Evolutionary conservation across 306 rosid species (phyloP).

Genomic region (Sicyos edulis): DNA sequence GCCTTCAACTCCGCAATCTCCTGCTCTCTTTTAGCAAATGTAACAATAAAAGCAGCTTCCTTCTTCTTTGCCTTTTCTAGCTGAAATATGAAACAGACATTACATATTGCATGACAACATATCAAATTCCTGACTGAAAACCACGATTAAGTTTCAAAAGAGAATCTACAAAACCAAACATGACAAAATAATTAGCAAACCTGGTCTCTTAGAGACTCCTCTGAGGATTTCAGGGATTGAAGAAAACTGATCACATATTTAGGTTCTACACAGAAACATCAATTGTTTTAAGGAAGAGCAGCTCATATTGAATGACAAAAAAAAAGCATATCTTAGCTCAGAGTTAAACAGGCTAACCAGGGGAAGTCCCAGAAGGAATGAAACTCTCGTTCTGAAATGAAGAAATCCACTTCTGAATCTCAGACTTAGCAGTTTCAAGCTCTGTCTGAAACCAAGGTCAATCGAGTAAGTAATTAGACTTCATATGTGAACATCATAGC

Average conservation of each 20-base stretch:
- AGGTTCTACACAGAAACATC: conserved; percentile 42
- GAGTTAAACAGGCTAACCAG: conserved; percentile 47
- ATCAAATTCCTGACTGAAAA: conserved; percentile 17
- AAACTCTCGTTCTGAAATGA: conserved; percentile 65
- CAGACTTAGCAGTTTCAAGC: conserved; percentile 66
- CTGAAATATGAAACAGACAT: conserved; percentile 34
- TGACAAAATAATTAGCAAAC: conserved; percentile 30
- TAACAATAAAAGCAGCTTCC: conserved; percentile 92
- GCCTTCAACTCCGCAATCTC: conserved; percentile 93
- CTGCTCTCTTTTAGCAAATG: conserved; percentile 91
- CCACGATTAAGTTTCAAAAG: background rate
- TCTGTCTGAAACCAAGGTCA: conserved; percentile 44
- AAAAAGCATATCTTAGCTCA: background rate
- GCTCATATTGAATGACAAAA: background rate
- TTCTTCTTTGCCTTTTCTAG: conserved; percentile 93
- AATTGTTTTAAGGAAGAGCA: conserved; percentile 22
- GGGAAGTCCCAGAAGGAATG: conserved; percentile 58
- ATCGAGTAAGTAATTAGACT: background rate
- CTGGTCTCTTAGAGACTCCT: conserved; percentile 86
- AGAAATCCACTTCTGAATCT: conserved; percentile 71
- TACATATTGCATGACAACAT: conserved; percentile 17
- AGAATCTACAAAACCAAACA: conserved; percentile 16
- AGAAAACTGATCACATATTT: conserved; percentile 65
- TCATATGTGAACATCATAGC: background rate
- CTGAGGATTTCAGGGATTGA: conserved; percentile 71